Base-by-base conservation (phyloP, 345 rosid genomes). In the Kernera saxatilis region DNA sequence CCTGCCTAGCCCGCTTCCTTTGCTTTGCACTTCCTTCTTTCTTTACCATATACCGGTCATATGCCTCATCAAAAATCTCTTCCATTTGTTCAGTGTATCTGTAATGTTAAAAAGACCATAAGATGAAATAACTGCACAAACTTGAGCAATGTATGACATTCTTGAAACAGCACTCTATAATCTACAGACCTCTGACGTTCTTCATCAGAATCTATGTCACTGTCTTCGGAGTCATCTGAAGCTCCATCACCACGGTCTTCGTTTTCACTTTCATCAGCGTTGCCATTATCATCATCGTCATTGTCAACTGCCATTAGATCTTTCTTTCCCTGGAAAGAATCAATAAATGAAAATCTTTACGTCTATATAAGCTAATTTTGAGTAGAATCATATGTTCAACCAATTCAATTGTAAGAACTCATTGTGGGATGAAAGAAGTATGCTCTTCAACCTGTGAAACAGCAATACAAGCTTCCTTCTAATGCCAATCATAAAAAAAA, bases 71-170 rank as follows among this genome's bases (percentile, higher is more conserved):
- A 2, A 89, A 90, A 52, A 84, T 46, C 52, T 85, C 92, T 58
- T 91, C 98, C 81, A 91, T 77, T 77, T 83, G 77, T 75, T 87
- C 85, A 82, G 87, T 83, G 67, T 89, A 91, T 78, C 99, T 91
- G 77, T 58, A 39, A 73, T 70, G 75, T 27, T 43, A 72, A 62
- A 66, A 73, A 36, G 33, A 62, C 32, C 7, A 57, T 13, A 6
- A 35, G 3, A 63, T 40, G 13, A 44, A 21, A 65, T 45, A 18
- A 52, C 46, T 39, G 46, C 25, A 51, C 27, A 55, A 43, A 41
- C 32, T 23, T 25, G 45, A 51, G 69, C 6, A 77, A 43, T 37
- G 51, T 7, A 69, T 44, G 51, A 64, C 39, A 54, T 49, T 44
- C 23, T 57, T 15, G 10, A 11, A 8, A 44, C 14, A 53, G 19